phyloP scores from a whole-genome alignment of 495 filamentous ascomycete genomes.

The Penicillium subrubescens region DNA sequence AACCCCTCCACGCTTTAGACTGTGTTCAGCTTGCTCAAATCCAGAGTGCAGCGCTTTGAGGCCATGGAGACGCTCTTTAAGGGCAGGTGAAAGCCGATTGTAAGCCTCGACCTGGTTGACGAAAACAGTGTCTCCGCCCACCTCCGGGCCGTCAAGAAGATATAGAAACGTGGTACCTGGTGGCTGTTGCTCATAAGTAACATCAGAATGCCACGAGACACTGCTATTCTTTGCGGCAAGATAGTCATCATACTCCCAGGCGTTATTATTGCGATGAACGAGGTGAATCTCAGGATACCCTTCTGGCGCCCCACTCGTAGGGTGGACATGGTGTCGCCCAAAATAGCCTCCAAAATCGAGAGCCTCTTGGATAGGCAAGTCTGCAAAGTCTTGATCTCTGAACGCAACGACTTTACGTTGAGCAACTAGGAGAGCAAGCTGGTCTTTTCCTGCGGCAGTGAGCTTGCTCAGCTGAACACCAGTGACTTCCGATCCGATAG shows the following conservation, averaged over 20 bases:
- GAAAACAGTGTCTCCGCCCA: conserved; percentile 80
- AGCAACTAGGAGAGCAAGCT: conserved; percentile 77
- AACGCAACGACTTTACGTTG: conserved; percentile 82
- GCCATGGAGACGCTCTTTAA: conserved; percentile 73
- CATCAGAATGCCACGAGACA: conserved; percentile 82
- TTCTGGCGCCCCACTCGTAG: conserved; percentile 69
- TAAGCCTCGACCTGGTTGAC: conserved; percentile 75
- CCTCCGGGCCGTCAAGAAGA: conserved; percentile 72
- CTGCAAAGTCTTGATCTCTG: conserved; percentile 75
- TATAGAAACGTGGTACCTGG: conserved; percentile 84
- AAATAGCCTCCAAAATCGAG: conserved; percentile 77
- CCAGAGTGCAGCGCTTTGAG: conserved; percentile 77
- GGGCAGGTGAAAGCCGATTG: conserved; percentile 68
- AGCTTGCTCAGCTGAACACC: conserved; percentile 76
- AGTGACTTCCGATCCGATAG: conserved; percentile 74
- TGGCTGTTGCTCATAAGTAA: conserved; percentile 82
- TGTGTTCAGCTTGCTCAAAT: conserved; percentile 65
- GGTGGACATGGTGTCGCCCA: conserved; percentile 82
- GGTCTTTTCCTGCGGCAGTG: conserved; percentile 68
- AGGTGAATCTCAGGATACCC: conserved; percentile 76
- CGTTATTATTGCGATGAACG: conserved; percentile 71
- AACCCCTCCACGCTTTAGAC: conserved; percentile 57
- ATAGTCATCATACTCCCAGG: conserved; percentile 57
- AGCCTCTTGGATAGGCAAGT: conserved; percentile 69
- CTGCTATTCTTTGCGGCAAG: conserved; percentile 66